Evolutionary conservation across 192 early-diverging fungal genomes (phyloP).

Genomic region (Bifiguratus adelaidae): DNA sequence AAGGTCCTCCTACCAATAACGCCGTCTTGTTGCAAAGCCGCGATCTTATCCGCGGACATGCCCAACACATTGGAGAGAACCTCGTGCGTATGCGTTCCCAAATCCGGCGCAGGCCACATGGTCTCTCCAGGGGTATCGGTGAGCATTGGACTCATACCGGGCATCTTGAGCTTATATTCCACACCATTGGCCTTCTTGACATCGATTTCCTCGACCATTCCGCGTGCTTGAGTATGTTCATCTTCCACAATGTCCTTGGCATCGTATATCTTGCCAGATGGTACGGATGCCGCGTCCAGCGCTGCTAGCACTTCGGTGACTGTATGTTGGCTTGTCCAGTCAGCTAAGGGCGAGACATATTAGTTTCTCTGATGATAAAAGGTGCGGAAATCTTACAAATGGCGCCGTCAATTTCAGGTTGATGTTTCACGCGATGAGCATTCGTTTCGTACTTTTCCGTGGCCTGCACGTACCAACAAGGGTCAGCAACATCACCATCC

Average conservation of each 20-base stretch:
- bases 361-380: not conserved
- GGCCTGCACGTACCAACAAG: constrained; percentile 9
- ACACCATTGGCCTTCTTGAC: constrained; percentile 20
- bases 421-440: constrained; percentile 24
- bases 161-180: constrained; percentile 30
- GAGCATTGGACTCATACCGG: constrained; percentile 27
- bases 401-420: constrained; percentile 24
- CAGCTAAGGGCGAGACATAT: not conserved
- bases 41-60: constrained; percentile 10
- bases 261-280: constrained; percentile 35
- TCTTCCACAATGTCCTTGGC: constrained; percentile 32
- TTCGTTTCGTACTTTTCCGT: constrained; percentile 29
- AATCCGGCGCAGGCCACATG: constrained; percentile 34
- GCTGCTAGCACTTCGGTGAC: constrained; percentile 19
- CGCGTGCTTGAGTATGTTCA: constrained; percentile 28
- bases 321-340: constrained; percentile 20
- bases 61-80: constrained; percentile 18
- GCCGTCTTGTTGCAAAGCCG: constrained; percentile 13
- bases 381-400: constrained; percentile 10
- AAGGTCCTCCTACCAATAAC: constrained; percentile 11
- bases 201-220: constrained; percentile 24
- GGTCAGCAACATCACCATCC: too few relatives aligned
- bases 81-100: constrained; percentile 27
- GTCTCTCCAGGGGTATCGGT: constrained; percentile 29
- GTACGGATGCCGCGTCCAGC: constrained; percentile 27